Base-by-base conservation (phyloP, 345 rosid genomes). In the Lepidium sativum region DNA sequence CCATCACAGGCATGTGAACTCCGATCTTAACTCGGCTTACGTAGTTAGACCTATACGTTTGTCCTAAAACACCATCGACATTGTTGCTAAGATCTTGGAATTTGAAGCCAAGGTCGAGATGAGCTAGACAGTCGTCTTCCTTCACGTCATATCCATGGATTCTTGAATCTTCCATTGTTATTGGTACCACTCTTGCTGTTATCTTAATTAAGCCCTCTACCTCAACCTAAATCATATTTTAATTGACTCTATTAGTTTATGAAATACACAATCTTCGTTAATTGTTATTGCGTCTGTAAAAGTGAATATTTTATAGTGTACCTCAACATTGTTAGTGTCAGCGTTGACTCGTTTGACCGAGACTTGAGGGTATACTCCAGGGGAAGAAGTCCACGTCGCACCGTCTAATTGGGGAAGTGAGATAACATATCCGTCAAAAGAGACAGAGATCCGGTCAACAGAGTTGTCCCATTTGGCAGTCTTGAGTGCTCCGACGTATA, bases 41-140 rank as follows among this genome's bases (percentile, higher is more conserved):
- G 37, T 89, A 84, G 38, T 65, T 72, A 14, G 72, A 35, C 49
- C 70, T 70, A 31, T 86, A 89, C 10, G 94, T 84, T 44, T 83
- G 87, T 9, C 92, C 88, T 57, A 84, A 42, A 31, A 86, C 80
- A 42, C 92, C 88, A 48, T 74, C 78, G 2, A 83, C 87, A 9
- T 79, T 44, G 10, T 77, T 82, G 31, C 77, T 80, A 29, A 86
- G 34, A 8, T 65, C 68, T 55, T 79, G 66, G 68, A 86, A 84
- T 64, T 80, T 81, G 69, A 89, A 86, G 16, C 87, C 77, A 12
- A 86, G 59, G 58, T 89, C 91, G 17, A 89, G 78, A 64, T 84
- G 94, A 56, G 87, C 84, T 32, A 83, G 82, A 61, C 87, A 83
- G 48, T 86, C 89, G n/a, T 84, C 84, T 34, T 72, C 68, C 2